These are phyloP conservation scores for Psidium guajava DNA, from an alignment of 345 rosid species.

Conservation along the genomic window DNA sequence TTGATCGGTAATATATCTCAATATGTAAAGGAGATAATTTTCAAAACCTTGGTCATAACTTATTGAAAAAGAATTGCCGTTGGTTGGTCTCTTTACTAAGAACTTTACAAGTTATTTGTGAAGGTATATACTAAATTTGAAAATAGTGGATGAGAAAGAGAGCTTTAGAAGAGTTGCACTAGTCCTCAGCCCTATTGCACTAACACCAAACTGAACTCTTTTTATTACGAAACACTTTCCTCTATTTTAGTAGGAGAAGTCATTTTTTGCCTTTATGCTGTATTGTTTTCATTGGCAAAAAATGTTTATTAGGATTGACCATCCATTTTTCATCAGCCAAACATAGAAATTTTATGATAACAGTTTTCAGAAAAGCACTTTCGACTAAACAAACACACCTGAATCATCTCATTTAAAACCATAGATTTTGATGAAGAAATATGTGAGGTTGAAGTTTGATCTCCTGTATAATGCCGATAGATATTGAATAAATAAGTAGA, in stretches of 20 bases:
- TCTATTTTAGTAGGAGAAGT: neutral
- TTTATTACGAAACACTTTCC: neutral
- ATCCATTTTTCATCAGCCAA: too few species aligned
- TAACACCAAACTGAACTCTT: neutral
- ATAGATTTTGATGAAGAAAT: too few species aligned
- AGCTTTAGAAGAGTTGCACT: neutral
- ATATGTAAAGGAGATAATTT: neutral
- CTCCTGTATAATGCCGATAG: neutral
- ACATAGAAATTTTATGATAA: too few species aligned
- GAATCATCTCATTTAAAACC: too few species aligned
- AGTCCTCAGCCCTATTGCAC: neutral
- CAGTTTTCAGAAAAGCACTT: too few species aligned
- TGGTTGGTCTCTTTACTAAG: neutral
- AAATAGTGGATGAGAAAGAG: neutral
- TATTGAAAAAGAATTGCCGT: neutral
- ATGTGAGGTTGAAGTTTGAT: too few species aligned
- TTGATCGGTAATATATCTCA: neutral
- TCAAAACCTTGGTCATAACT: neutral
- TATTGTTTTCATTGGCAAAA: neutral
- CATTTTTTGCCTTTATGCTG: neutral
- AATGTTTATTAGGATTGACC: neutral
- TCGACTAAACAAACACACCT: too few species aligned
- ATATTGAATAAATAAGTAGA: neutral
- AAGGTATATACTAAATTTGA: neutral
- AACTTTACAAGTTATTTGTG: neutral